Percentiles rank a stretch among this genome's conserved stretches.
Evolutionary conservation across 2,329 filamentous ascomycete species (phyloP).

Genomic region (Apiospora phragmitis): DNA sequence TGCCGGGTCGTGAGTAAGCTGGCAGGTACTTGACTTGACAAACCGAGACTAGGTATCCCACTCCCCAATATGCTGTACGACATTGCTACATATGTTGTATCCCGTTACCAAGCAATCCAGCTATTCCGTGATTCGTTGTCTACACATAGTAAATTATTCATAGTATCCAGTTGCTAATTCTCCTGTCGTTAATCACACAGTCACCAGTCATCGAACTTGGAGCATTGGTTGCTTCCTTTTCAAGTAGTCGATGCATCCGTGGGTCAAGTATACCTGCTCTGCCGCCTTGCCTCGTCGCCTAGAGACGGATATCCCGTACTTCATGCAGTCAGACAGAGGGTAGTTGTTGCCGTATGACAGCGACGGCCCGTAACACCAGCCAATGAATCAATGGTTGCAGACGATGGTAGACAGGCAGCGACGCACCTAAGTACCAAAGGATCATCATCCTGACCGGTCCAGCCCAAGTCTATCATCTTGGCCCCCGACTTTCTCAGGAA

Average conservation of each 20-base stretch:
- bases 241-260: background rate
- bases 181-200: background rate
- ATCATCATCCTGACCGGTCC: background rate
- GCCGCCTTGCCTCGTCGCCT: background rate
- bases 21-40: too few relatives aligned
- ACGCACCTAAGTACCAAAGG: background rate
- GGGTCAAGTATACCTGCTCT: background rate
- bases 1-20: too few relatives aligned
- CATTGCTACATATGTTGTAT: too few relatives aligned
- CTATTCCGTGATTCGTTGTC: background rate
- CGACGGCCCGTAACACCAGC: background rate
- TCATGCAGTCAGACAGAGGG: slow-evolving; percentile 1
- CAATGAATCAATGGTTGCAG: background rate
- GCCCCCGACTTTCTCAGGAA: background rate
- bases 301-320: background rate
- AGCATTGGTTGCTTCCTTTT: background rate
- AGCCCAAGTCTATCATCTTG: background rate
- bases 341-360: background rate
- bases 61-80: background rate
- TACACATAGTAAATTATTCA: background rate
- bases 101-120: too few relatives aligned
- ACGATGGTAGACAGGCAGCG: background rate
- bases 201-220: background rate
- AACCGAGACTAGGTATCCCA: background rate
- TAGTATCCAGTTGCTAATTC: background rate